Base-by-base conservation (phyloP, 139 green algal species). In the Chlamydomonas applanata region DNA sequence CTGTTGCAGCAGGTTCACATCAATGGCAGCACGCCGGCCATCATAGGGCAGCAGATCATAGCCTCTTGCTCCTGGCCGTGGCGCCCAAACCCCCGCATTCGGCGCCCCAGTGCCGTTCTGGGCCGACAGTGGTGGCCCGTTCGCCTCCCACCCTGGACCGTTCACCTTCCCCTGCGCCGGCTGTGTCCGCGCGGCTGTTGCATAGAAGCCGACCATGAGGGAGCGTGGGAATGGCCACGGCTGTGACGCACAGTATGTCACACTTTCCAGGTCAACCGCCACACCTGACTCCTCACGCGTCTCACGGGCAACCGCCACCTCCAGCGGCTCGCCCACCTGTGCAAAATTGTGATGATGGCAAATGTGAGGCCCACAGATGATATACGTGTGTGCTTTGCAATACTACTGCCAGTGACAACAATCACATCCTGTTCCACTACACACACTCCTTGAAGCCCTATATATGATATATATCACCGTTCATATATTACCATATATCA, bases 161-260 rank as follows among this genome's bases (percentile, higher is more conserved):
- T 49, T 33, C 33, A n/a, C n/a, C n/a, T n/a, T n/a, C n/a, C n/a
- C n/a, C n/a, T n/a, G n/a, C n/a, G n/a, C n/a, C n/a, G 29, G 49
- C 2, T n/a, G 63, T 54, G 11, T 40, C 65, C 59, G n/a, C 40
- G 62, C 44, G 14, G 72, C 77, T 4, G 2, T 19, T 4, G 76
- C 89, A 2, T 66, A 71, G 73, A 95, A 97, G 16, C 85, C 92
- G 3, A 97, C 71, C 93, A 97, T 97, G 29, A 97, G 83, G 35
- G 80, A 90, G 2, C 83, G 76, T 0, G 93, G 92, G 79, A 97
- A 97, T 29, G 93, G 93, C 93, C 93, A 97, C 1, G 93, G 93
- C 85, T 97, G 67, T 25, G 67, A 73, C 34, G 68, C 66, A 20
- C 75, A 67, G 75, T 92, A 96, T 33, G 61, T 27, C 0, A 92